Conservation (phyloP, 1,284 basidiomycete species). For the Ceratobasidium papillatum region DNA sequence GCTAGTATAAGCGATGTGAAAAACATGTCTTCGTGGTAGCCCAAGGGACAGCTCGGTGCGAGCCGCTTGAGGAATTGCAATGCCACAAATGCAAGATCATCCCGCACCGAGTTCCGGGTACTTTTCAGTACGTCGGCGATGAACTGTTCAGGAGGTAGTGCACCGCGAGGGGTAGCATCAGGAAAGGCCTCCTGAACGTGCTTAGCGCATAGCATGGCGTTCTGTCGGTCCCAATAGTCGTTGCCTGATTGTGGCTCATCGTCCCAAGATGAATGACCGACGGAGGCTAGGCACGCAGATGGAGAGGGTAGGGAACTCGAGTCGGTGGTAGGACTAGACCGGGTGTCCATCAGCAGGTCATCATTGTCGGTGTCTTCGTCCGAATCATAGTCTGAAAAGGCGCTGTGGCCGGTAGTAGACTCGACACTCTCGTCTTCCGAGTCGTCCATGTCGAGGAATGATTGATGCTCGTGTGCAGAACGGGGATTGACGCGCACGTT, state of each 20-base stretch:
- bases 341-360: constrained; percentile 8
- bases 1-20: constrained; percentile 34
- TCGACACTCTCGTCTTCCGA: constrained; percentile 3
- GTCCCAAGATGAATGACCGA: constrained; percentile 25
- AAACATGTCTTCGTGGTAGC: constrained; percentile 37
- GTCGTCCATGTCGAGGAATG: constrained; percentile 38
- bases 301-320: constrained; percentile 16
- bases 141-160: constrained; percentile 22
- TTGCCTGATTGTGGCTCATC: constrained; percentile 24
- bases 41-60: constrained; percentile 21
- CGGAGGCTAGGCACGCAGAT: constrained; percentile 14
- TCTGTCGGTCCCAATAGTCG: constrained; percentile 38
- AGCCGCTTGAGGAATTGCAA: constrained; percentile 31
- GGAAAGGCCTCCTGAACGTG: constrained; percentile 23
- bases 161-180: not conserved
- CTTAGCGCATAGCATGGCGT: constrained; percentile 25
- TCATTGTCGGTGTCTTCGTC: constrained; percentile 19
- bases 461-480: not conserved
- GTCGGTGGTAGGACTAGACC: constrained; percentile 13
- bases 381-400: constrained; percentile 36
- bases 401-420: constrained; percentile 30
- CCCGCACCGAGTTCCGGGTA: constrained; percentile 25
- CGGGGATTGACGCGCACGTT: constrained; percentile 12
- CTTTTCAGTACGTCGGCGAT: constrained; percentile 22
- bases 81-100: constrained; percentile 35